These are phyloP conservation scores for Tylopilus subfusipes DNA, from an alignment of 768 basidiomycete genomes.

Conservation along the genomic window DNA sequence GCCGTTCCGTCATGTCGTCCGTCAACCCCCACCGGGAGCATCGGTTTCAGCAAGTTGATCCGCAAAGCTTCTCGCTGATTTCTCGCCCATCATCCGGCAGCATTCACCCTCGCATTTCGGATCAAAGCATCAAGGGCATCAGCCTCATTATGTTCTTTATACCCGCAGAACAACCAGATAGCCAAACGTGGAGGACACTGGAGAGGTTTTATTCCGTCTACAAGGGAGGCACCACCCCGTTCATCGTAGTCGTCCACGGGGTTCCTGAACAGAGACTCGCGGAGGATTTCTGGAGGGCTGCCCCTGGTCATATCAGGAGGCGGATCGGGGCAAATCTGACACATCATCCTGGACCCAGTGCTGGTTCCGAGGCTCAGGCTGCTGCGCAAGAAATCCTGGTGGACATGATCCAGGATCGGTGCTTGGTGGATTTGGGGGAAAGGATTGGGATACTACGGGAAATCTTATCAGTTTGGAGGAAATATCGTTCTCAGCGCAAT, in stretches of 20 bases:
- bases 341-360: slow-evolving; percentile 11
- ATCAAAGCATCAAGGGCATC: slow-evolving; percentile 2
- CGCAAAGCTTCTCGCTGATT: background rate
- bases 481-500: slow-evolving; percentile 15
- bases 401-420: slow-evolving; percentile 11
- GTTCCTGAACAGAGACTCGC: slow-evolving; percentile 6
- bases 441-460: slow-evolving; percentile 13
- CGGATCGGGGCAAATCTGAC: slow-evolving; percentile 7
- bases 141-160: slow-evolving; percentile 19
- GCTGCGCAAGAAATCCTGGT: slow-evolving; percentile 10
- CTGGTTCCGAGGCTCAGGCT: slow-evolving; percentile 4
- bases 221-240: slow-evolving; percentile 13
- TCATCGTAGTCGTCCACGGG: slow-evolving; percentile 16
- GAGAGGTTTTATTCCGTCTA: slow-evolving; percentile 13
- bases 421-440: slow-evolving; percentile 15
- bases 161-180: background rate
- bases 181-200: slow-evolving; percentile 13
- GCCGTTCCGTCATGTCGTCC: background rate
- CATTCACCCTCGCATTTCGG: background rate
- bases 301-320: slow-evolving; percentile 8
- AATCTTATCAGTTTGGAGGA: slow-evolving; percentile 19
- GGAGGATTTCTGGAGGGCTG: slow-evolving; percentile 9
- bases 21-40: background rate
- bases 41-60: slow-evolving; percentile 17
- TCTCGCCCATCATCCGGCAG: background rate